These are phyloP conservation scores for Naganishia friedmannii DNA, from an alignment of 768 basidiomycete species.

Conservation along the genomic window DNA sequence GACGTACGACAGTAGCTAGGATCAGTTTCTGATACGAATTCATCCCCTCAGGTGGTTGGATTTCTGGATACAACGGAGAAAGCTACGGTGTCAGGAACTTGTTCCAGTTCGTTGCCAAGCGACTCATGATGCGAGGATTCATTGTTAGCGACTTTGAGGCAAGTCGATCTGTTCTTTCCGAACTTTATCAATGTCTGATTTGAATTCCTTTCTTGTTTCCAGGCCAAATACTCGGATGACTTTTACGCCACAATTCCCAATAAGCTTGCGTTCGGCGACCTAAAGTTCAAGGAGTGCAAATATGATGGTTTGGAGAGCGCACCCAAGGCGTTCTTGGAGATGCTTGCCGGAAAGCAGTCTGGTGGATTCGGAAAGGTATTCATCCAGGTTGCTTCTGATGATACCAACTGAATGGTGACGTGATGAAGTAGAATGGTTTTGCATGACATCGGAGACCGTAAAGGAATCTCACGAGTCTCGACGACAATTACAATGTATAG, in stretches of 20 bases:
- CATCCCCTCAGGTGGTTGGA: slow-evolving; percentile 31
- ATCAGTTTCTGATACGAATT: neutral
- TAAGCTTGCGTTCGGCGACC: slow-evolving; percentile 35
- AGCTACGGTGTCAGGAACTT: slow-evolving; percentile 36
- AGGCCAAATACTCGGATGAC: slow-evolving; percentile 37
- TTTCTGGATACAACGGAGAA: slow-evolving; percentile 36
- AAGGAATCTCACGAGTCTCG: neutral
- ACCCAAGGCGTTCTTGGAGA: slow-evolving; percentile 40
- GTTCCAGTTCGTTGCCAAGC: slow-evolving; percentile 39
- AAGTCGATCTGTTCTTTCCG: neutral
- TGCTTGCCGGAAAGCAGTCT: slow-evolving; percentile 33
- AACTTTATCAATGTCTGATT: neutral
- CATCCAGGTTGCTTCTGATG: slow-evolving; percentile 30
- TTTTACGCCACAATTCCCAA: slow-evolving; percentile 43
- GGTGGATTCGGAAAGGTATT: slow-evolving; percentile 37
- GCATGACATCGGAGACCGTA: neutral
- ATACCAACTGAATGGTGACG: neutral
- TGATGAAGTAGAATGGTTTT: neutral
- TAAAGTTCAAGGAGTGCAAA: slow-evolving; percentile 43
- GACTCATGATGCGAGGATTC: slow-evolving; percentile 38
- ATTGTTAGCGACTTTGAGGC: slow-evolving; percentile 28
- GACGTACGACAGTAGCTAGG: neutral
- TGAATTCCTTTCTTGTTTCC: slow-evolving; percentile 1
- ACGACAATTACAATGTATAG: neutral
- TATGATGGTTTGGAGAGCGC: slow-evolving; percentile 43